Evolutionary conservation across 169 alveolate species (phyloP), one percentile per base, ranked within the genome.

Genomic region (Plasmodium fragile): DNA sequence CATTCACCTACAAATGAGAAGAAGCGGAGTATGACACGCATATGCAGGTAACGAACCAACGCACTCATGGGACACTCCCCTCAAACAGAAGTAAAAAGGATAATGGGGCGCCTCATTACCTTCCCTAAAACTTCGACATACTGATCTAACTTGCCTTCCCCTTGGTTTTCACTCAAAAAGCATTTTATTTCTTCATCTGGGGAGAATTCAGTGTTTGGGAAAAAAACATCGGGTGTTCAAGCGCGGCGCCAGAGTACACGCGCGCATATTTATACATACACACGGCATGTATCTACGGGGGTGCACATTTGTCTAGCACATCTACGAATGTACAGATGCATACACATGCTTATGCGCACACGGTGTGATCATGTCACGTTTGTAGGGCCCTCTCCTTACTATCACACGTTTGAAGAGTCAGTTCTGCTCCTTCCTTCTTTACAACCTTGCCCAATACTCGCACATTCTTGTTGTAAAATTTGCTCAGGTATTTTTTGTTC

Each of bases 41-140:
- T 32, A 41, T 85, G 69, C 22, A 73, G 25, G 28, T 43, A 30
- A 25, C 22, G 52, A 49, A 30, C 32, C 71, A 83, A 2, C 7
- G 11, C 75, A 65, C 5, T 18, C 32, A 65, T 65, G 30, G 36
- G 75, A 4, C 13, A 18, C 75, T 65, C 36, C 6, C 6, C 75
- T 0, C 36, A 65, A 22, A 65, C 75, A 22, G 1, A 10, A 16
- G n/a, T 28, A 8, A 45, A 45, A 79, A 7, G 70, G 13, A 30
- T 52, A n/a, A 30, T 3, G 28, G 7, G 39, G n/a, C 22, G 8
- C 28, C 16, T 73, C 65, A 39, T 39, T 41, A 89, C 94, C 82
- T 53, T 89, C 71, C 94, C 94, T 79, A 89, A 72, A 89, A 89
- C 94, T 89, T 89, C 94, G n/a, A 80, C 90, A 65, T 89, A 89